Evolutionary conservation across 352 stramenopile species (phyloP), one percentile per base, ranked within the genome.

Genomic region (Globisporangium nagaii): DNA sequence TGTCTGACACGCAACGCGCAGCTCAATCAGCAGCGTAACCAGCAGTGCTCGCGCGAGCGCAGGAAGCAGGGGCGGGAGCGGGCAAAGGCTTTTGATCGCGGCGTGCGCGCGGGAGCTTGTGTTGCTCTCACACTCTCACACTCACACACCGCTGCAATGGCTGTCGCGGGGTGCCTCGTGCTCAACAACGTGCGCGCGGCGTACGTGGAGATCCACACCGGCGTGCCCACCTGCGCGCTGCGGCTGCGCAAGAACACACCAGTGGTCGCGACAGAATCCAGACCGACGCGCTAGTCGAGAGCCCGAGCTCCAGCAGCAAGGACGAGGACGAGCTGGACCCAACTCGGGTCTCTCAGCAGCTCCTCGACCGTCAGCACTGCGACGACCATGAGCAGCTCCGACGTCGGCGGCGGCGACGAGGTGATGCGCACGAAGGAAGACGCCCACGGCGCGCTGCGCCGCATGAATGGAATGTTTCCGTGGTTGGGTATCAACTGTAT

Each of bases 121-220:
- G n/a, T 47, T 22, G 20, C 15, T 42, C n/a, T 42, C 12, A 19
- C 43, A 47, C 17, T 15, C 41, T n/a, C n/a, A 20, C 43, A 17
- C 42, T 19, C 17, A 4, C 11, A 41, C 2, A 49, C 22, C 24
- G 41, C 20, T 30, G 46, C 15, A 25, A 90, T 90, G 80, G 75
- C 77, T 0, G 84, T 78, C 56, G 80, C 77, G 7, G 80, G 80
- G 12, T 87, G 76, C 53, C 66, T 90, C 52, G 65, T 86, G 45
- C 61, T 84, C n/a, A 71, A 70, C 53, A 81, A 78, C 66, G 73
- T 62, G 43, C 61, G 58, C 35, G 55, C 72, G 9, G 75, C 79
- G 47, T 84, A 76, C 51, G 80, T 84, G 30, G 73, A 88, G 68
- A 72, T 90, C 53, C 51, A 52, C 40, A 75, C 73, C 9, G 80